Base-by-base conservation (phyloP, 495 filamentous ascomycete species). In the Daldinia grandis region DNA sequence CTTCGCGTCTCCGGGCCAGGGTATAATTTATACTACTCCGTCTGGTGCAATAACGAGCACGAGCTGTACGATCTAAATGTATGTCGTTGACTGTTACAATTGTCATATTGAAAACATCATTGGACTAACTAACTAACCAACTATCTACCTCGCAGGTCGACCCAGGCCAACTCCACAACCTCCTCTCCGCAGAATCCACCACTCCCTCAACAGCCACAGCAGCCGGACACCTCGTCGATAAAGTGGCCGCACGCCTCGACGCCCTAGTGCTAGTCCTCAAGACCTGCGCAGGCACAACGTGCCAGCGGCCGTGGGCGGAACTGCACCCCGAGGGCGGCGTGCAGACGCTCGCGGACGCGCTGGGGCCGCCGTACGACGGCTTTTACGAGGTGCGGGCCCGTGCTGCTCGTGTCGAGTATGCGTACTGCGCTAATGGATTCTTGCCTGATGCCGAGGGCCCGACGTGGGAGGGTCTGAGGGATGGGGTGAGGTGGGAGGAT, bases 31-130 rank as follows among this genome's bases (percentile, higher is more conserved):
- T 87, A 86, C 69, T 90, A 89, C 69, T 84, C 87, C 0, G 86
- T 89, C 4, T 89, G 87, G 85, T 89, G 88, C 64, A 88, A 76
- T 25, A 85, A 86, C 38, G 85, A 89, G 68, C 86, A 89, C 56
- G 85, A 89, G 58, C 78, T 89, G 0, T 90, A 89, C 64, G 86
- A 89, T 62, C 77, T 89, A 10, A 79, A 73, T 9, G 85, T 87
- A 74, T 21, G 80, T 66, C 12, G 15, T 37, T 14, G 14, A 62
- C 53, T 33, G 0, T 31, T 2, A 31, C 9, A 0, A 31, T 31
- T 17, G n/a, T 9, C 7, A 1, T 44, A 8, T 21, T 24, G 42
- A 21, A 47, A 24, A 1, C 1, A 24, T 24, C 1, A 21, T 40
- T 17, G n/a, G 24, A 12, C 42, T 47, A 12, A 24, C 42, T 24